Conservation (phyloP, 257 asterid genomes). For the Lantana camara region DNA sequence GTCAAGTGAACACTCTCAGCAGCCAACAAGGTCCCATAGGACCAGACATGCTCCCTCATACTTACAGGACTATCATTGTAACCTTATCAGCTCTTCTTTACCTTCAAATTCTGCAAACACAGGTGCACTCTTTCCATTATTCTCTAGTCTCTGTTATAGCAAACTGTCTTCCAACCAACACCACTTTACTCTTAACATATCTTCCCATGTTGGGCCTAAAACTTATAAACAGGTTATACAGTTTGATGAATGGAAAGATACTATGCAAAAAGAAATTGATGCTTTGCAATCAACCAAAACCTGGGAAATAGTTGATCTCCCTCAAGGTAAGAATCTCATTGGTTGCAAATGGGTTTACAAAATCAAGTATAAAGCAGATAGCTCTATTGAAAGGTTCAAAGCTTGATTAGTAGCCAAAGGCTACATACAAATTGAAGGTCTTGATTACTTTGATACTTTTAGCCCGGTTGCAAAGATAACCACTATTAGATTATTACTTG, state of each 20-base stretch:
- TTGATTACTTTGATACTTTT: background rate
- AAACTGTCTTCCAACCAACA: background rate
- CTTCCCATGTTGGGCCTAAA: background rate
- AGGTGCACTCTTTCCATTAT: no score
- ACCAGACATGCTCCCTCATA: no score
- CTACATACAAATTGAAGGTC: background rate
- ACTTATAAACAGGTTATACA: background rate
- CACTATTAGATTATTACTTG: background rate
- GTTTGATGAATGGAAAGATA: background rate
- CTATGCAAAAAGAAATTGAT: background rate
- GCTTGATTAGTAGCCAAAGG: background rate
- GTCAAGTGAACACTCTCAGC: no score
- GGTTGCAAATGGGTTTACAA: background rate
- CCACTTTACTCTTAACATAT: background rate
- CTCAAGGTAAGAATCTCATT: background rate
- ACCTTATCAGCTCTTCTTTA: no score
- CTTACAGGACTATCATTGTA: no score
- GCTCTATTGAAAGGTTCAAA: background rate
- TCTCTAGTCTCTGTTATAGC: background rate
- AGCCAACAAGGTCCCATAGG: no score
- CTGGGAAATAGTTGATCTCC: background rate
- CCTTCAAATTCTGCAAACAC: no score
- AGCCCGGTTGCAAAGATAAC: background rate
- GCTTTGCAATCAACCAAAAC: background rate
- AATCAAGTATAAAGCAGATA: background rate